Conservation (phyloP, 352 stramenopile species). For the Phytophthora aleatoria region DNA sequence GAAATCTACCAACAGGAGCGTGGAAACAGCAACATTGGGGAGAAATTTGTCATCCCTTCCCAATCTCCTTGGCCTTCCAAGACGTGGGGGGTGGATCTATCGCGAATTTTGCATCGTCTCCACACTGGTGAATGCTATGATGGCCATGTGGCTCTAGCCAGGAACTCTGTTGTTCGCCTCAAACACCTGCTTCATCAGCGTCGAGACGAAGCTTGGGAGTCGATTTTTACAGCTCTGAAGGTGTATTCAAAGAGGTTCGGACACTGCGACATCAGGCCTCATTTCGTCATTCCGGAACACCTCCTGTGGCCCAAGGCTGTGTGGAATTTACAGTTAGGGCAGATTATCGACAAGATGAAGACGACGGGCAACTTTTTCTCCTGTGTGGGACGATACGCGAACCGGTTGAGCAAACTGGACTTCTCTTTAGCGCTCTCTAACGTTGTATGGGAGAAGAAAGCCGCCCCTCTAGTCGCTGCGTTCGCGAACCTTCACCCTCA, state of each 20-base stretch:
- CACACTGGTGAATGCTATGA: slow-evolving; percentile 27
- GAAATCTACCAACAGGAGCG: slow-evolving; percentile 21
- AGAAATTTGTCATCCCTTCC: slow-evolving; percentile 27
- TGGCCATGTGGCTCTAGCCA: slow-evolving; percentile 25
- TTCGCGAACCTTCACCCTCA: slow-evolving; percentile 26
- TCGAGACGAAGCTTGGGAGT: slow-evolving; percentile 30
- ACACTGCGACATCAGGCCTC: slow-evolving; percentile 23
- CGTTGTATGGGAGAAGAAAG: slow-evolving; percentile 27
- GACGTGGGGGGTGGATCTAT: slow-evolving; percentile 35
- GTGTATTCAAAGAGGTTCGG: slow-evolving; percentile 11
- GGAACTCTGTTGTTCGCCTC: slow-evolving; percentile 12
- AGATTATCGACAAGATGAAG: slow-evolving; percentile 35
- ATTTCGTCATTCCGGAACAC: slow-evolving; percentile 26
- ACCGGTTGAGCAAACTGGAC: slow-evolving; percentile 17
- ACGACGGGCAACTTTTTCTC: slow-evolving; percentile 25
- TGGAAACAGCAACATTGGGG: slow-evolving; percentile 9
- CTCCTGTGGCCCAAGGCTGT: slow-evolving; percentile 20
- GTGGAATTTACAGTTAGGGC: slow-evolving; percentile 29
- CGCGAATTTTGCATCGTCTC: slow-evolving; percentile 25
- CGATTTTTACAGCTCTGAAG: slow-evolving; percentile 24
- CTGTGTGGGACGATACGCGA: slow-evolving; percentile 21
- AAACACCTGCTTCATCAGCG: slow-evolving; percentile 12
- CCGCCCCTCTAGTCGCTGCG: slow-evolving; percentile 28
- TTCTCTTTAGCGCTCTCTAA: slow-evolving; percentile 26
- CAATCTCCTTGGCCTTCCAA: slow-evolving; percentile 26